Percentiles rank a stretch among this genome's conserved stretches.
phyloP scores from a whole-genome alignment of 495 filamentous ascomycete genomes.

The Podospora fimiseda region DNA sequence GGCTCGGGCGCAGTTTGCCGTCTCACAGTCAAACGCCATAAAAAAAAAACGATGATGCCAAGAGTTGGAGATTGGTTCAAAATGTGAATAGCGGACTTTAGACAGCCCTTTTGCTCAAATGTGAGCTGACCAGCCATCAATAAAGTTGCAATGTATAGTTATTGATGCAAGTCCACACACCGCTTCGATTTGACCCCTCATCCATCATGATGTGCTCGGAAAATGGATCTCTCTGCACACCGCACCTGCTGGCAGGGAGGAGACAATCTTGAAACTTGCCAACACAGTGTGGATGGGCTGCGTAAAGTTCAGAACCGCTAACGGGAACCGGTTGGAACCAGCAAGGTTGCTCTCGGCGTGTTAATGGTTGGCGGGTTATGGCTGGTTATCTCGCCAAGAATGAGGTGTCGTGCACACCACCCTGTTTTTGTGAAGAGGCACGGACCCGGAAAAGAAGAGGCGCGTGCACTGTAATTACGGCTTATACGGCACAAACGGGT shows the following conservation, averaged over 20 bases:
- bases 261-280: neutral
- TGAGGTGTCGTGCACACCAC: neutral
- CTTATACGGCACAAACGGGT: neutral
- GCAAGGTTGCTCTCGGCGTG: neutral
- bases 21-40: too few species aligned
- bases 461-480: neutral
- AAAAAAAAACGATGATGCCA: neutral
- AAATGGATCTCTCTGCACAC: neutral
- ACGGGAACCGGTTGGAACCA: slow-evolving; percentile 1
- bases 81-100: too few species aligned
- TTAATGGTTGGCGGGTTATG: neutral
- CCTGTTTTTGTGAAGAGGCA: neutral
- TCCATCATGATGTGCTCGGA: neutral
- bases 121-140: slow-evolving; percentile 3
- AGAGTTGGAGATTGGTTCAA: too few species aligned
- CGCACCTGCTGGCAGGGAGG: neutral
- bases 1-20: too few species aligned
- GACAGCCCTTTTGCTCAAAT: neutral
- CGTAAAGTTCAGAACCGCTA: neutral
- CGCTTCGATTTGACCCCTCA: neutral
- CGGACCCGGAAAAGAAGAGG: neutral
- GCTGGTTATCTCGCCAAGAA: neutral
- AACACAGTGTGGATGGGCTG: neutral
- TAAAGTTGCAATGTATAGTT: too few species aligned
- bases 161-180: neutral